These are phyloP conservation scores for Nannochloropsis gaditana DNA, from an alignment of 108 stramenopile genomes.

Conservation along the genomic window DNA sequence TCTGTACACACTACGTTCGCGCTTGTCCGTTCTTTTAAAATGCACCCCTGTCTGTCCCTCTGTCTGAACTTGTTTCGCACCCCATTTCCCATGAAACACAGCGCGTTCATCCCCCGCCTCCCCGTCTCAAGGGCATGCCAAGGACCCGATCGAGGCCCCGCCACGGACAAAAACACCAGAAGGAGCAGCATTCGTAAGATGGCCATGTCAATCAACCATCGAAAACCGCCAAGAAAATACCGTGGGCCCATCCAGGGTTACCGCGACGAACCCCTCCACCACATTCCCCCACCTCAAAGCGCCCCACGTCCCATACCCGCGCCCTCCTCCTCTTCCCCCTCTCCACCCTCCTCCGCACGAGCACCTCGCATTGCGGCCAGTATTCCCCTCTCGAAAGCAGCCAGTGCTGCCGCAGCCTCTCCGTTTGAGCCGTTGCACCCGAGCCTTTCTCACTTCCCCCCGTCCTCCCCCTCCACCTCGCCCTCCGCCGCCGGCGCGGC, in stretches of 20 bases:
- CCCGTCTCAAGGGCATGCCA: not conserved
- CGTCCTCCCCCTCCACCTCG: not conserved
- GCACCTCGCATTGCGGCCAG: constrained; percentile 10
- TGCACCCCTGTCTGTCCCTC: not conserved
- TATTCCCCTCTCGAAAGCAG: constrained; percentile 8
- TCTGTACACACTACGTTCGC: not conserved
- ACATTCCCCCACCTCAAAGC: not conserved
- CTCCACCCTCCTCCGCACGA: not conserved
- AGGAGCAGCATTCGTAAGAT: not conserved
- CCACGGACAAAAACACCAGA: not conserved
- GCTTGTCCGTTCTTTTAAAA: not conserved
- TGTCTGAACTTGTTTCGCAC: not conserved
- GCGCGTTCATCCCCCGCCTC: not conserved
- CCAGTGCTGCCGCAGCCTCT: not conserved
- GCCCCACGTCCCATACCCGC: not conserved
- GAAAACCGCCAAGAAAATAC: not conserved
- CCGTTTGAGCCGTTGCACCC: not conserved
- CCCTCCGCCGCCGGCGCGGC: not conserved
- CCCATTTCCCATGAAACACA: not conserved
- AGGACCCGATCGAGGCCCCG: not conserved
- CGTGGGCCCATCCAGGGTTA: constrained; percentile 16
- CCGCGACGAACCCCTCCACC: constrained; percentile 13
- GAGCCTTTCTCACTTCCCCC: not conserved
- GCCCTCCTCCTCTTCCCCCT: not conserved
- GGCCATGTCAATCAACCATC: not conserved